Evolutionary conservation across 2,329 filamentous ascomycete species (phyloP).

Genomic region (Neofusicoccum ribis): DNA sequence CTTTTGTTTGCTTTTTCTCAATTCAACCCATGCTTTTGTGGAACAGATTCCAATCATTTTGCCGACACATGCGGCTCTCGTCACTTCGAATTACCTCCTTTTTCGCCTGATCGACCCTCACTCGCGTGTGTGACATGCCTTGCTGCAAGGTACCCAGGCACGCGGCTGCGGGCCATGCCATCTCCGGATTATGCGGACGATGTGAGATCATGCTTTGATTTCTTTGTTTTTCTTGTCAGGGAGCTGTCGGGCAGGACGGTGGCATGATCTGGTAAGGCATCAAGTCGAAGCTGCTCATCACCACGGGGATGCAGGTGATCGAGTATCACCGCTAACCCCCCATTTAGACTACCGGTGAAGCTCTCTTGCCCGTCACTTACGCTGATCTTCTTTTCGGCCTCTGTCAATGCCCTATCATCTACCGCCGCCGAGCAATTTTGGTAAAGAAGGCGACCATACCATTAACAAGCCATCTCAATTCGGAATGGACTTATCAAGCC

Average conservation of each 20-base stretch:
- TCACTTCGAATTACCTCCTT: neutral
- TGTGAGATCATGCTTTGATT: neutral
- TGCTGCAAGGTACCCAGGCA: slow-evolving; percentile 1
- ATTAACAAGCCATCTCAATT: neutral
- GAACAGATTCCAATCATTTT: neutral
- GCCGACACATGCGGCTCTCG: neutral
- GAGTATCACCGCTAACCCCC: neutral
- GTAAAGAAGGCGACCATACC: neutral
- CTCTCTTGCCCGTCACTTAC: neutral
- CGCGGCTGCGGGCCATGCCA: neutral
- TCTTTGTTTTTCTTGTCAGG: neutral
- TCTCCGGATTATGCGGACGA: neutral
- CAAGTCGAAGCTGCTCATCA: neutral
- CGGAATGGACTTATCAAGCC: neutral
- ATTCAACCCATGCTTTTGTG: neutral
- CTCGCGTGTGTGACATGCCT: neutral
- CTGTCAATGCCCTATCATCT: neutral
- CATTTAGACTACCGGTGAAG: neutral
- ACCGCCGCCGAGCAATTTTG: neutral
- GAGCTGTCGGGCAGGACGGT: neutral
- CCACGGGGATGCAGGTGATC: neutral
- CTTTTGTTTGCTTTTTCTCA: neutral
- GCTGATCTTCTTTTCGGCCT: neutral
- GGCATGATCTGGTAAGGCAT: neutral
- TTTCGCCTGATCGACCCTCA: neutral